Base-by-base conservation (phyloP, 768 basidiomycete genomes). In the Leccinum boreale region DNA sequence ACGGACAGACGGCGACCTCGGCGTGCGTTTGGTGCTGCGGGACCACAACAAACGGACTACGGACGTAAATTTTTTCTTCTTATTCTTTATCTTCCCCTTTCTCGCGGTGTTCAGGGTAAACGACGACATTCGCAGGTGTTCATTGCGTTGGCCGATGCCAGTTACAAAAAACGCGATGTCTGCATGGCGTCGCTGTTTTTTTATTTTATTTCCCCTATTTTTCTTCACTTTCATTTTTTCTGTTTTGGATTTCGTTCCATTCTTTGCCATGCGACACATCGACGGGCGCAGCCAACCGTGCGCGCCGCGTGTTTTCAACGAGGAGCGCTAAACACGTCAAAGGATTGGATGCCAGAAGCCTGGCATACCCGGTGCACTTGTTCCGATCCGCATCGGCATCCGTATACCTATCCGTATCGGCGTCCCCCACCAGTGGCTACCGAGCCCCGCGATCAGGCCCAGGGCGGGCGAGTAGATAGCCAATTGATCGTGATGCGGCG, bases 301-400 rank as follows among this genome's bases (percentile, higher is more conserved):
- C 21, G 8, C 1, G 29, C 62, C 56, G 62, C 67, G 65, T 67
- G 67, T 67, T 58, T 67, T 62, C 67, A 69, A 64, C 52, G 67
- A 69, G 66, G 64, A 58, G 42, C 36, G 31, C 46, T 12, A 55
- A 42, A n/a, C 46, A 31, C 53, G 56, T 29, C 44, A 31, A 39
- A 19, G n/a, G 42, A 44, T 44, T 44, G 19, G 19, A 44, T 44
- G 42, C 42, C 42, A 19, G n/a, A 19, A 44, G 42, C 42, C 42
- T 19, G 42, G 19, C 42, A 19, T 44, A 19, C 42, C 42, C 42
- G 11, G 19, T 44, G 17, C 42, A 11, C 2, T 44, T 44, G 19
- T 10, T 10, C 42, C 42, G 42, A 44, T 19, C 42, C n/a, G 4
- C 19, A 44, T 44, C 42, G 19, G 42, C 42, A 11, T 44, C 5